Base-by-base conservation (phyloP, 768 basidiomycete genomes). In the Mrakia hoshinonis region DNA sequence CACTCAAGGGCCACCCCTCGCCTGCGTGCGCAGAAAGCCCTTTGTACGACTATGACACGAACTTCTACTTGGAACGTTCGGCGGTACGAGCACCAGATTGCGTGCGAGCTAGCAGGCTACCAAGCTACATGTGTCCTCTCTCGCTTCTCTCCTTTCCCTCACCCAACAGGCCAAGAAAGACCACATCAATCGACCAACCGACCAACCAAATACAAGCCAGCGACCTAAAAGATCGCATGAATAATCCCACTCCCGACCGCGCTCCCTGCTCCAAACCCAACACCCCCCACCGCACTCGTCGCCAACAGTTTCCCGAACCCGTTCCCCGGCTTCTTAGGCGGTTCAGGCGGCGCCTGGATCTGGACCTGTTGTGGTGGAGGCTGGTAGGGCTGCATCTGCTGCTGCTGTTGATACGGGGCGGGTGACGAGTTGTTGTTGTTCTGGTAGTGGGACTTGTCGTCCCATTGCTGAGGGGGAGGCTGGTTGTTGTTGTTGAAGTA, bases 191-290 rank as follows among this genome's bases (percentile, higher is more conserved):
- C 15, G 7, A 43, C 15, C 43, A 43, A 43, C 15, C 43, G 43
- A 43, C 15, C 43, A 43, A 43, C 43, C 43, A 15, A 43, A 43
- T 15, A 43, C 43, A 15, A 43, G 15, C 31, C 18, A 11, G 4
- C 34, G 10, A 7, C 6, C 36, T n/a, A 60, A 54, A 68, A 68
- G 43, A 68, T 68, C 5, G 43, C 29, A 29, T 68, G 39, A 15
- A 68, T 60, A 3, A 68, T 11, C 34, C 66, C 66, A 1, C 24
- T 29, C 13, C 55, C 54, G 18, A 60, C 55, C 3, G 67, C 67
- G 24, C 38, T 46, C 12, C 67, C 67, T 10, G 67, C 67, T 1
- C 67, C 67, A 22, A 58, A 68, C 24, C 67, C 67, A 29, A 68
- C 67, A 10, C 67, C 67, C 3, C 67, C 67, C 7, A 68, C 67